Percentiles rank a stretch among this genome's conserved stretches.
Conservation (phyloP, 768 basidiomycete species). For the Chlorophyllum brunneum region DNA sequence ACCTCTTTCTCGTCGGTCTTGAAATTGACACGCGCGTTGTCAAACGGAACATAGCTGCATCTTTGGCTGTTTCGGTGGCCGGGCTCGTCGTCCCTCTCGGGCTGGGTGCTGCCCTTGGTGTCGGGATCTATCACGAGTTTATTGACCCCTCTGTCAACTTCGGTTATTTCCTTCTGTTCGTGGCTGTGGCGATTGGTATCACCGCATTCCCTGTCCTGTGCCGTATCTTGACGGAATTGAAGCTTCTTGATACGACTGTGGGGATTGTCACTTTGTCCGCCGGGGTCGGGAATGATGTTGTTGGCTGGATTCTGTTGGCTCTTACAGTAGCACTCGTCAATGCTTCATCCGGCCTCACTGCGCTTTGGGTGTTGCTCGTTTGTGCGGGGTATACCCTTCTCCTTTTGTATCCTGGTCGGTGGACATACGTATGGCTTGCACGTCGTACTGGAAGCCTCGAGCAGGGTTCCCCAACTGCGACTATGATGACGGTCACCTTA, state of each 20-base stretch:
- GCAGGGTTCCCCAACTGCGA: conserved; percentile 62
- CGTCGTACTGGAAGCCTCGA: conserved; percentile 69
- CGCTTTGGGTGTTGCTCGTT: conserved; percentile 76
- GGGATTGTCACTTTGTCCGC: conserved; percentile 80
- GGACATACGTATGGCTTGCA: conserved; percentile 64
- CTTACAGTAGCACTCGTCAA: conserved; percentile 83
- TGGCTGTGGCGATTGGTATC: conserved; percentile 78
- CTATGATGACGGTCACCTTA: conserved; percentile 80
- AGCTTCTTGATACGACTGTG: conserved; percentile 81
- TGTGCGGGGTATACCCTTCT: conserved; percentile 63
- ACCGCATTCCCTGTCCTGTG: conserved; percentile 82
- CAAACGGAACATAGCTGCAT: conserved; percentile 55
- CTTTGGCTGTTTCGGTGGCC: conserved; percentile 55
- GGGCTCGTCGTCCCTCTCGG: conserved; percentile 80
- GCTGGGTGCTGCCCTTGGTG: conserved; percentile 68
- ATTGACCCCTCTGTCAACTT: conserved; percentile 53
- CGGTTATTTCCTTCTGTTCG: conserved; percentile 83
- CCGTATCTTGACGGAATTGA: conserved; percentile 79
- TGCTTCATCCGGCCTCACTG: conserved; percentile 66
- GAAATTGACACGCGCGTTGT: conserved; percentile 77
- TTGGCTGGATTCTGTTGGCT: conserved; percentile 85
- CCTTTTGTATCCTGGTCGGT: conserved; percentile 60
- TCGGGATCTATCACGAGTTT: conserved; percentile 74
- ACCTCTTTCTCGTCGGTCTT: conserved; percentile 80
- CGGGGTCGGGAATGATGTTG: conserved; percentile 72